A percentile compares a stretch with the other conserved stretches of the same genome.
Evolutionary conservation across 805 yeast genomes (phyloP).

Genomic region (Barnettozyma populi): DNA sequence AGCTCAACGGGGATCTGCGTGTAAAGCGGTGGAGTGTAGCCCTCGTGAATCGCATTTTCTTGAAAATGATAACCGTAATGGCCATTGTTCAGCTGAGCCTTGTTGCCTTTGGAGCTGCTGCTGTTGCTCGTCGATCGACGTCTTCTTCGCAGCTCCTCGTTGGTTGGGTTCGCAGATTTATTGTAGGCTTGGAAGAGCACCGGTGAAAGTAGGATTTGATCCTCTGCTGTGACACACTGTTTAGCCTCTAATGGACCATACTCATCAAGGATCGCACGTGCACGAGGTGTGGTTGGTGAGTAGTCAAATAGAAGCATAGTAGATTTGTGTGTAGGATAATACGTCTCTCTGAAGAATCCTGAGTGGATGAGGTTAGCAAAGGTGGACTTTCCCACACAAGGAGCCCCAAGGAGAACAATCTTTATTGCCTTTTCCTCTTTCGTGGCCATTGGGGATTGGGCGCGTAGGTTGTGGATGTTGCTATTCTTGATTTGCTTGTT

Average conservation of each 20-base stretch:
- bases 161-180: constrained; percentile 1
- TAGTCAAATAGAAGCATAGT: constrained; percentile 55
- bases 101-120: neutral
- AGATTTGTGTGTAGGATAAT: constrained; percentile 67
- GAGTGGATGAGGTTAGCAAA: constrained; percentile 44
- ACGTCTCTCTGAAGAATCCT: constrained; percentile 54
- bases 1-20: constrained; percentile 63
- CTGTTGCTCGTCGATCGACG: constrained; percentile 4
- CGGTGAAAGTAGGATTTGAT: constrained; percentile 32
- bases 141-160: constrained; percentile 7
- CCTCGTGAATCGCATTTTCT: constrained; percentile 3
- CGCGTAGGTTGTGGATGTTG: no score
- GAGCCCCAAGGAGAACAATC: constrained; percentile 56
- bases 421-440: constrained; percentile 39
- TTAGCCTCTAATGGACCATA: constrained; percentile 38
- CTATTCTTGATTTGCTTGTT: no score
- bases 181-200: constrained; percentile 32
- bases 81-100: constrained; percentile 14
- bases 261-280: constrained; percentile 43
- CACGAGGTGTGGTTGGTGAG: constrained; percentile 34
- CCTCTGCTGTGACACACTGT: constrained; percentile 27
- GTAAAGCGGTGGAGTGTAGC: constrained; percentile 42
- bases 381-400: constrained; percentile 56
- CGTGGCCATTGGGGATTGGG: neutral
- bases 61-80: constrained; percentile 17